These are phyloP conservation scores for Coelastrella sp. DNA, from an alignment of 139 green algal genomes.

Conservation along the genomic window DNA sequence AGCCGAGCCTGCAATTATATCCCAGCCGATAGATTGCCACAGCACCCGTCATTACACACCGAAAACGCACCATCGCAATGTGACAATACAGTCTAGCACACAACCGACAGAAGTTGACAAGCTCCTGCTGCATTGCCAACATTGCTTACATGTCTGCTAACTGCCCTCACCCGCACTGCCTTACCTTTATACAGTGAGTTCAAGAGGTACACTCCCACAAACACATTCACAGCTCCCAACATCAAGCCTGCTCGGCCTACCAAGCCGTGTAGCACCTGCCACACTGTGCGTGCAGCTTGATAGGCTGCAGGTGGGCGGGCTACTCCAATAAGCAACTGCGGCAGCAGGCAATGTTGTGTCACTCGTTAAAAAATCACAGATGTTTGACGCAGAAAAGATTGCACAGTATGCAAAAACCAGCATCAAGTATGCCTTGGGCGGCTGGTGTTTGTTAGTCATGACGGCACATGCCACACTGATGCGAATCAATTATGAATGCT, in stretches of 20 bases:
- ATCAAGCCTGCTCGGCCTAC: constrained; percentile 43
- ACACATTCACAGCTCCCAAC: constrained; percentile 42
- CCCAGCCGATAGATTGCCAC: too few species aligned
- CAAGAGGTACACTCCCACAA: constrained; percentile 43
- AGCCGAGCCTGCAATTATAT: too few species aligned
- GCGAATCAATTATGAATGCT: too few species aligned
- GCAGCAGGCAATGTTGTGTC: not conserved
- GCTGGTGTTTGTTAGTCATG: too few species aligned
- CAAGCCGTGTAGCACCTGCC: constrained; percentile 37
- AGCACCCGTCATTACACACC: too few species aligned
- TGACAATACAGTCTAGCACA: too few species aligned
- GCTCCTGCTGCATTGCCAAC: not conserved
- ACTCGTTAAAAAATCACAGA: too few species aligned
- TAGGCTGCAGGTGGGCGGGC: constrained; percentile 17
- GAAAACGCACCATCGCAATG: too few species aligned
- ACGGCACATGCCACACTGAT: too few species aligned
- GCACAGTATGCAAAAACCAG: not conserved
- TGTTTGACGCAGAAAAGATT: not conserved
- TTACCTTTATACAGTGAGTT: constrained; percentile 10
- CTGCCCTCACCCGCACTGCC: not conserved
- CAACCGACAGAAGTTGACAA: too few species aligned
- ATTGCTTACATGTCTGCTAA: not conserved
- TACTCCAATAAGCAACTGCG: constrained; percentile 44
- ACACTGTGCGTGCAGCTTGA: not conserved
- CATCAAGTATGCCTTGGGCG: not conserved